A percentile compares a stretch with the other conserved stretches of the same genome.
Evolutionary conservation across 306 rosid species (phyloP).

Genomic region (Carpinus viminea): DNA sequence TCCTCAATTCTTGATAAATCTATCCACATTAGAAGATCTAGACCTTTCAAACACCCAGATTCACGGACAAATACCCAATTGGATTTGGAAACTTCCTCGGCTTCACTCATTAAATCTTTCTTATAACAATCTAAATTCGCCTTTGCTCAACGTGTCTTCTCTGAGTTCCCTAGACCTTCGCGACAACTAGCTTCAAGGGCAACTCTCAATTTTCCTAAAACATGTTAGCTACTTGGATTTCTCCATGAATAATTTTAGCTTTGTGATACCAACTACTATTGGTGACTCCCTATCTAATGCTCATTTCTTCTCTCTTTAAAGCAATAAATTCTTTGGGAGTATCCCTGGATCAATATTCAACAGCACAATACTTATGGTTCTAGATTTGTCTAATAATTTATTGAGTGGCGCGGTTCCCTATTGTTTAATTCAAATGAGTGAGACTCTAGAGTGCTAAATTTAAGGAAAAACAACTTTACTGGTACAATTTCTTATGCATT

Average conservation of each 20-base stretch:
- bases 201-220: conserved; percentile 15
- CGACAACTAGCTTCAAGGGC: conserved; percentile 39
- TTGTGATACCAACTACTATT: conserved; percentile 11
- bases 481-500: conserved; percentile 30
- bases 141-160: not conserved
- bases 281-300: not conserved
- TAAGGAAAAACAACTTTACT: conserved; percentile 16
- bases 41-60: conserved; percentile 16
- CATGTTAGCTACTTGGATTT: conserved; percentile 4
- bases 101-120: conserved; percentile 43
- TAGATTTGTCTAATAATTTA: conserved; percentile 37
- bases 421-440: conserved; percentile 15
- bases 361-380: conserved; percentile 13
- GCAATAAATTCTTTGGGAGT: conserved; percentile 5
- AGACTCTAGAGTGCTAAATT: conserved; percentile 11
- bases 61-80: conserved; percentile 29
- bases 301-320: not conserved
- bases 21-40: not conserved
- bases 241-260: conserved; percentile 42
- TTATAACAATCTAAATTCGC: conserved; percentile 24
- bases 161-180: conserved; percentile 33
- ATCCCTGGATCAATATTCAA: conserved; percentile 41
- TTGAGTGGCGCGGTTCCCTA: conserved; percentile 33
- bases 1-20: not conserved
- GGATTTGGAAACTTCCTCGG: conserved; percentile 40